phyloP scores from a whole-genome alignment of 2,329 filamentous ascomycete genomes.

The Aspergillus pseudoviridinutans region DNA sequence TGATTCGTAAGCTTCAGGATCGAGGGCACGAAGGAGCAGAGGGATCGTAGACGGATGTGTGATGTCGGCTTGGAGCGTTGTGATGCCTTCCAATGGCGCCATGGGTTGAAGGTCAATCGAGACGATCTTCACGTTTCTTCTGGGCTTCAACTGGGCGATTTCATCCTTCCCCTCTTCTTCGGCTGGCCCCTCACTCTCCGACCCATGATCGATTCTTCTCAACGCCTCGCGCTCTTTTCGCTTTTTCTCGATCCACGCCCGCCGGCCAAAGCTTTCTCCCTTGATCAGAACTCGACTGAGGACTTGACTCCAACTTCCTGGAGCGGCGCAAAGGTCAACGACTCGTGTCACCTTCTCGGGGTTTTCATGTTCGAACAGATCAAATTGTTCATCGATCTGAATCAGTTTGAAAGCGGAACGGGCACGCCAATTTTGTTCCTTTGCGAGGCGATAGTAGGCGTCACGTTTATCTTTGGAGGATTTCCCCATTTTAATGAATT shows the following conservation, averaged over 20 bases:
- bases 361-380: conserved; percentile 67
- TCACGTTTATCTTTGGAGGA: conserved; percentile 99
- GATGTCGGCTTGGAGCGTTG: conserved; percentile 89
- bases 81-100: conserved; percentile 87
- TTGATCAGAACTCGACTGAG: conserved; percentile 90
- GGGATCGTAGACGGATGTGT: conserved; percentile 95
- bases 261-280: conserved; percentile 81
- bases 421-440: conserved; percentile 98
- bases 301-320: conserved; percentile 96
- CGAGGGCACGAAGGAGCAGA: conserved; percentile 77
- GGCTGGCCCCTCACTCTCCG: conserved; percentile 19
- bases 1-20: conserved; percentile 59
- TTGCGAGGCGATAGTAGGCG: conserved; percentile 94
- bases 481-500: conserved; percentile 67
- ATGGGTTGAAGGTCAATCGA: conserved; percentile 96
- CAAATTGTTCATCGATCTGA: conserved; percentile 93
- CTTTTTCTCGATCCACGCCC: conserved; percentile 83
- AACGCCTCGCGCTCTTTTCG: conserved; percentile 49
- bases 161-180: conserved; percentile 26
- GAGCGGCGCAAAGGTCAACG: conserved; percentile 92
- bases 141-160: conserved; percentile 42
- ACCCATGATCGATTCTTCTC: conserved; percentile 18
- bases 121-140: conserved; percentile 83
- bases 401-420: conserved; percentile 95
- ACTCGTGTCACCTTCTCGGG: conserved; percentile 76